phyloP scores from a whole-genome alignment of 306 rosid species.

The Vigna trinervia region DNA sequence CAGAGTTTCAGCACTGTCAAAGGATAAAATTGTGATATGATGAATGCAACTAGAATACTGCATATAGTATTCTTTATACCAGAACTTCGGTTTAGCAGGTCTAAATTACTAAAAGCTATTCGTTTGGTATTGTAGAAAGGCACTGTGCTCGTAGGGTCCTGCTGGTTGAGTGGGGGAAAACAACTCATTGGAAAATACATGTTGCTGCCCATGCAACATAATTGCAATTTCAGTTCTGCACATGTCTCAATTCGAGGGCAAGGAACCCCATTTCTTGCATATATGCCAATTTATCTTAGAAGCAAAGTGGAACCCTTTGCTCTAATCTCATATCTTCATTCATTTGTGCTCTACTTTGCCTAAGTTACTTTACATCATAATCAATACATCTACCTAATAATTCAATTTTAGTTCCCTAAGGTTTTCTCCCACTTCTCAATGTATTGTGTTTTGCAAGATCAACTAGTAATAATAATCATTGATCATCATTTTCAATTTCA shows the following conservation, averaged over 20 bases:
- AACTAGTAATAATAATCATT: conserved; percentile 38
- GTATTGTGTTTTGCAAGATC: conserved; percentile 37
- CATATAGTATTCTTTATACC: conserved; percentile 25
- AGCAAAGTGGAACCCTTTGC: conserved; percentile 36
- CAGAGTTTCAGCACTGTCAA: conserved; percentile 19
- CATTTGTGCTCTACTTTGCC: conserved; percentile 4
- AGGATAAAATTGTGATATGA: conserved; percentile 42
- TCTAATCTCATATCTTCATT: conserved; percentile 32
- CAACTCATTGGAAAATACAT: conserved; percentile 14
- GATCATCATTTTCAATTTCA: conserved; percentile 38
- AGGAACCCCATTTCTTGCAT: conserved; percentile 44
- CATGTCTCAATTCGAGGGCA: conserved; percentile 49
- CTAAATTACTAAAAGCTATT: conserved; percentile 30
- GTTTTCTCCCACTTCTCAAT: conserved; percentile 28
- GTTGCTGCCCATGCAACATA: conserved; percentile 15
- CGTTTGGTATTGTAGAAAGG: conserved; percentile 2
- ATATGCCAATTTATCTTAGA: conserved; percentile 5
- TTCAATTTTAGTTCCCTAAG: conserved; percentile 26
- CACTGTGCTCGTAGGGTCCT: conserved; percentile 18
- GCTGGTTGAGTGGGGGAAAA: conserved; percentile 28
- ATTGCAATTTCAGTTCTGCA: conserved; percentile 46
- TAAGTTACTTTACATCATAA: conserved; percentile 26
- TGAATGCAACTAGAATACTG: neutral
- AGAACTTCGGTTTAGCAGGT: conserved; percentile 18
- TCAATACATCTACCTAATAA: neutral